These are phyloP conservation scores for Austroboletus niveus DNA, from an alignment of 1,284 basidiomycete species.

Conservation along the genomic window DNA sequence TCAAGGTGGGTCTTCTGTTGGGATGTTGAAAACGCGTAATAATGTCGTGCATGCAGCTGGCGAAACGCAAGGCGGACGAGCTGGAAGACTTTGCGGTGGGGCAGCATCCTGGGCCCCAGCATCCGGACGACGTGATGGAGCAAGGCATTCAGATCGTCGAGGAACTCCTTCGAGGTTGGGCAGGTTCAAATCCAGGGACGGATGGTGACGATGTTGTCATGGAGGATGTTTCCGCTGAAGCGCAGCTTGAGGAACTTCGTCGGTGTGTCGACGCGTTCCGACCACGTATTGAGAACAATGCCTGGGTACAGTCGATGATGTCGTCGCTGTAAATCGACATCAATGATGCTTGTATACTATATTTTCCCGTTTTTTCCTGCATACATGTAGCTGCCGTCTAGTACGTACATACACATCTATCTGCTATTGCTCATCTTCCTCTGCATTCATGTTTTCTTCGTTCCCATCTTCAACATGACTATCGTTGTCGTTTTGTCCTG, in stretches of 20 bases:
- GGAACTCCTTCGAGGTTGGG: slow-evolving; percentile 78
- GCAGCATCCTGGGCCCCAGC: slow-evolving; percentile 42
- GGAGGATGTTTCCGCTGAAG: slow-evolving; percentile 50
- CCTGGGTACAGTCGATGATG: slow-evolving; percentile 73
- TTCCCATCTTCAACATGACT: slow-evolving; percentile 6
- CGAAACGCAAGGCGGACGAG: slow-evolving; percentile 93
- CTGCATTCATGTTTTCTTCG: slow-evolving; percentile 11
- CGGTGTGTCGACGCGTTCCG: slow-evolving; percentile 66
- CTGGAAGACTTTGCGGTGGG: slow-evolving; percentile 86
- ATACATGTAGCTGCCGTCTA: slow-evolving; percentile 12
- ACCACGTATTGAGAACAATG: slow-evolving; percentile 55
- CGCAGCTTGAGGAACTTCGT: slow-evolving; percentile 66
- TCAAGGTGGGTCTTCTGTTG: slow-evolving; percentile 58
- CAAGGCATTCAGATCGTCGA: slow-evolving; percentile 83
- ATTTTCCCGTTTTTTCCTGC: slow-evolving; percentile 4
- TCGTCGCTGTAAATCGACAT: slow-evolving; percentile 36
- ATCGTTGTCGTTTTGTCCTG: slow-evolving; percentile 8
- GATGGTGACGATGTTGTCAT: slow-evolving; percentile 59
- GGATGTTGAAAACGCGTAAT: neutral
- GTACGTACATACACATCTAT: slow-evolving; percentile 11
- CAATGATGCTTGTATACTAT: neutral
- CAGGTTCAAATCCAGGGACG: slow-evolving; percentile 34
- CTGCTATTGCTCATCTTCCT: slow-evolving; percentile 9
- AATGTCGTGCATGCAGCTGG: slow-evolving; percentile 54
- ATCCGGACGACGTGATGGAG: slow-evolving; percentile 63